Evolutionary conservation across 2,329 filamentous ascomycete species (phyloP).

Genomic region (Chaetomiaceae sp.): DNA sequence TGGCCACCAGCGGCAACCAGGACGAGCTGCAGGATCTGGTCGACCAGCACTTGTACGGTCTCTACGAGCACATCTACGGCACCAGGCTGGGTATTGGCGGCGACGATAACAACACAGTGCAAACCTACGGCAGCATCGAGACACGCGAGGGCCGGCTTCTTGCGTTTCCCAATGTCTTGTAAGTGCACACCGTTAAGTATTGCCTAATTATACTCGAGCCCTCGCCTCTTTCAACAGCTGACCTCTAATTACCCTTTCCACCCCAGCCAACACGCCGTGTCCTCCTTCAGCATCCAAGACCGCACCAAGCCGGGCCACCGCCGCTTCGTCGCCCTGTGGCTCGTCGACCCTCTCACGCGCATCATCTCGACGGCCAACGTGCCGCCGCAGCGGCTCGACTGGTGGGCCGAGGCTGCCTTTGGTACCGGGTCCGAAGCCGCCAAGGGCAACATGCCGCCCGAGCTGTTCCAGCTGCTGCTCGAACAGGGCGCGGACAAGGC

Average conservation of each 20-base stretch:
- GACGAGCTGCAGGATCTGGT: neutral
- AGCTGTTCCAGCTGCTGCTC: slow-evolving; percentile 20
- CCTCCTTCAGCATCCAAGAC: slow-evolving; percentile 47
- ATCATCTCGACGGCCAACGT: slow-evolving; percentile 43
- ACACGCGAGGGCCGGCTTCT: slow-evolving; percentile 41
- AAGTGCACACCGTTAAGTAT: neutral
- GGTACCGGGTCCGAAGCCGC: slow-evolving; percentile 9
- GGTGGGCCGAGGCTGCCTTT: slow-evolving; percentile 31
- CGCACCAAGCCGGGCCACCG: slow-evolving; percentile 48
- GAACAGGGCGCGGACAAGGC: slow-evolving; percentile 34
- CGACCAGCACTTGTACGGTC: slow-evolving; percentile 16
- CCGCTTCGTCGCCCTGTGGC: slow-evolving; percentile 52
- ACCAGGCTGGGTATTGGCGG: slow-evolving; percentile 6
- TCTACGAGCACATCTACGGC: slow-evolving; percentile 22
- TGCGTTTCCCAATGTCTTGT: slow-evolving; percentile 37
- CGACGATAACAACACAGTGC: slow-evolving; percentile 27
- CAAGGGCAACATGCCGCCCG: slow-evolving; percentile 15
- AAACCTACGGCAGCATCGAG: slow-evolving; percentile 38
- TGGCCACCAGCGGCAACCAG: slow-evolving; percentile 24
- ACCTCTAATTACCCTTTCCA: neutral
- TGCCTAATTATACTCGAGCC: too few species aligned
- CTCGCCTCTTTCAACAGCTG: neutral
- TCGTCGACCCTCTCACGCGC: slow-evolving; percentile 51
- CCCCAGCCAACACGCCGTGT: slow-evolving; percentile 43
- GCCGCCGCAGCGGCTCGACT: slow-evolving; percentile 36